A percentile compares a stretch with the other conserved stretches of the same genome.
Conservation (phyloP, 169 alveolate species). For the Plasmodium gonderi region DNA sequence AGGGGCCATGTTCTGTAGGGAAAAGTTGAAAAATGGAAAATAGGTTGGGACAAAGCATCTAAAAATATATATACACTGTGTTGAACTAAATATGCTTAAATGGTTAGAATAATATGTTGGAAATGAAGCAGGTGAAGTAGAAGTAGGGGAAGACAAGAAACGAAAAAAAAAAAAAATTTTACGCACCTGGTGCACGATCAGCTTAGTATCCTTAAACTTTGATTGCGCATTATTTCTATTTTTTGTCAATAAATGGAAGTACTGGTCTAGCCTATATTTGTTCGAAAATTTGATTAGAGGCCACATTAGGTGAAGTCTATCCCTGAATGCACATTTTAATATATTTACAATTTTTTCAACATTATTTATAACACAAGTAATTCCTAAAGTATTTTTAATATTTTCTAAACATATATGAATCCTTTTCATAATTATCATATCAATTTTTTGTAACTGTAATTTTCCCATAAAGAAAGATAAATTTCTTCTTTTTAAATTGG, state of each 20-base stretch:
- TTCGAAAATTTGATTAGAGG: slow-evolving; percentile 54
- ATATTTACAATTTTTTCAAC: slow-evolving; percentile 34
- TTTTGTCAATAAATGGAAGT: slow-evolving; percentile 60
- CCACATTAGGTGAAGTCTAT: slow-evolving; percentile 56
- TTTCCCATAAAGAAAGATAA: slow-evolving; percentile 46
- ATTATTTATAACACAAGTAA: slow-evolving; percentile 51
- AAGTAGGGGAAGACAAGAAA: background rate
- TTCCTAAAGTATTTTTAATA: slow-evolving; percentile 21
- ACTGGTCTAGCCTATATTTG: slow-evolving; percentile 69
- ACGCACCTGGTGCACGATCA: slow-evolving; percentile 43
- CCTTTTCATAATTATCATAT: slow-evolving; percentile 61
- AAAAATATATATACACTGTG: background rate
- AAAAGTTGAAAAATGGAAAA: background rate
- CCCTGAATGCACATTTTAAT: slow-evolving; percentile 55
- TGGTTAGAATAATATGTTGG: too few relatives aligned
- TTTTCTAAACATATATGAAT: slow-evolving; percentile 39
- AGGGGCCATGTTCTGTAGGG: slow-evolving; percentile 35
- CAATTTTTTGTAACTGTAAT: slow-evolving; percentile 43
- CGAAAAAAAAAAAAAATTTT: too few relatives aligned
- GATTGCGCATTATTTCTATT: slow-evolving; percentile 36
- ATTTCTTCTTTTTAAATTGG: slow-evolving; percentile 23
- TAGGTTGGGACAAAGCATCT: background rate
- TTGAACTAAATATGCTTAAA: too few relatives aligned
- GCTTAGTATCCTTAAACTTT: slow-evolving; percentile 25
- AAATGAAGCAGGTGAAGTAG: too few relatives aligned